Evolutionary conservation across 2,329 filamentous ascomycete species (phyloP), one percentile per base, ranked within the genome.

Genomic region (Botrytis hyacinthi): DNA sequence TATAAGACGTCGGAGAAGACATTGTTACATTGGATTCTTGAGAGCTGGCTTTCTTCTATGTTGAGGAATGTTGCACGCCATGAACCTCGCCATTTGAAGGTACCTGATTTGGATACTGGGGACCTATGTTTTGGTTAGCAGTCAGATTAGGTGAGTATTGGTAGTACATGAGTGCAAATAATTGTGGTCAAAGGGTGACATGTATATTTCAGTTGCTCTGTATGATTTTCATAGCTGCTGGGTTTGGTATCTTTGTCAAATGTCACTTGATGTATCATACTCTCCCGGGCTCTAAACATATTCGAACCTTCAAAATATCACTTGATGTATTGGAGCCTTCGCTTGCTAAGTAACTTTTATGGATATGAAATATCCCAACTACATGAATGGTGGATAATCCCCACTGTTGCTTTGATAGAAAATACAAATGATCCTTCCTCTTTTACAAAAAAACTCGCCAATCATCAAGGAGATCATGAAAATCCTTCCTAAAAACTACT

Each of bases 1-100:
- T 98, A 93, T 37, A 98, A 86, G 12, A 93, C 90, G 82, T 99
- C 95, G 22, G 95, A 98, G 82, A 93, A 98, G 70, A 98, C 89
- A 78, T 90, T 89, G 70, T 87, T 87, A 83, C 95, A 97, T 77
- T 92, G 87, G 51, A 97, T 84, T 20, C 83, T 85, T 54, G 89
- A 86, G 66, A 88, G 85, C 73, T 86, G 84, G 32, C 79, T 75
- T 1, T 85, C 81, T 0, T 86, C 84, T 22, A 93, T 84, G 51
- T 86, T 86, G 57, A 97, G 86, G 78, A 91, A 89, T 0, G 94
- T 97, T 44, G 91, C 89, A 77, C 93, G 90, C 95, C 95, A 98
- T 71, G 92, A 92, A 62, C 93, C 93, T 78, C 86, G 89, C 95
- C 95, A 98, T 73, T 40, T 79, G 75, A 78, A 82, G 82, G 35